These are phyloP conservation scores for Lasiodiplodia sp. DNA, from an alignment of 2,329 filamentous ascomycete genomes.

Conservation along the genomic window DNA sequence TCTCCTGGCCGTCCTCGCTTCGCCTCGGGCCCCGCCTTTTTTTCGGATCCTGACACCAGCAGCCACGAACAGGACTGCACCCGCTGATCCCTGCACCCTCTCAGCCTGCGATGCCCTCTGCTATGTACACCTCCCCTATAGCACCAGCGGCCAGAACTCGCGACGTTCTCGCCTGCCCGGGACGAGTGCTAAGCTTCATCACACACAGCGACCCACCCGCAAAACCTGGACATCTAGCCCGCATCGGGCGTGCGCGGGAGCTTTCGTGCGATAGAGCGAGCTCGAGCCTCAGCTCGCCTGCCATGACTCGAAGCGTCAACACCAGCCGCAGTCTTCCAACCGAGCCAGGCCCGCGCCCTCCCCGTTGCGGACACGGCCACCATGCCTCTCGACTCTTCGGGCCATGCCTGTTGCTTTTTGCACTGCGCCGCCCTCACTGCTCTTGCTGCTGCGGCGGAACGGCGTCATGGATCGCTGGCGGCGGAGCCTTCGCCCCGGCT, in stretches of 20 bases:
- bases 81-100: slow-evolving; percentile 6
- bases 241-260: neutral
- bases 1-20: slow-evolving; percentile 23
- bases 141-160: neutral
- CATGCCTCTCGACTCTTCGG: slow-evolving; percentile 12
- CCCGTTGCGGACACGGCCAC: slow-evolving; percentile 9
- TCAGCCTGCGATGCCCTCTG: too few species aligned
- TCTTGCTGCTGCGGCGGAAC: neutral
- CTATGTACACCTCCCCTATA: neutral
- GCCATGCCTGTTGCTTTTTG: neutral
- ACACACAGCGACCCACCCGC: neutral
- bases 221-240: neutral
- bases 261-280: slow-evolving; percentile 11
- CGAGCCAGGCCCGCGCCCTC: slow-evolving; percentile 22
- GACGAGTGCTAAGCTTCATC: slow-evolving; percentile 15
- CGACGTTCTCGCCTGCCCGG: neutral
- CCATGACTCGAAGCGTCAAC: slow-evolving; percentile 23
- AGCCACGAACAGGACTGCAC: neutral
- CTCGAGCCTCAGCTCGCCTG: slow-evolving; percentile 14
- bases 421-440: neutral
- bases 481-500: slow-evolving; percentile 7
- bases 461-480: slow-evolving; percentile 9
- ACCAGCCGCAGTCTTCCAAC: slow-evolving; percentile 22
- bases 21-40: slow-evolving; percentile 23
- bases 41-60: slow-evolving; percentile 27